Base-by-base conservation (phyloP, 805 yeast genomes). In the Candida dajiaensis region DNA sequence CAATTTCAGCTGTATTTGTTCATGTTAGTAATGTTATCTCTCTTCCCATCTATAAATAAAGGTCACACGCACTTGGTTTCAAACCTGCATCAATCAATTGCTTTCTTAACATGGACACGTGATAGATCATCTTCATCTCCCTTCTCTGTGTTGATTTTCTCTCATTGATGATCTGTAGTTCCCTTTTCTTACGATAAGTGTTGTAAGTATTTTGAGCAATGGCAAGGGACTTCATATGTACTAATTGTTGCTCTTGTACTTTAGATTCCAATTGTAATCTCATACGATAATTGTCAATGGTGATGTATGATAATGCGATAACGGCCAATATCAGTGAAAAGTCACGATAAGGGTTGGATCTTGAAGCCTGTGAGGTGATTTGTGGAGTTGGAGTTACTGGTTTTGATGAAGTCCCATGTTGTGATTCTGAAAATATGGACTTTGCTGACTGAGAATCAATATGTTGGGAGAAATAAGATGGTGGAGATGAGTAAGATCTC, bases 81-180 rank as follows among this genome's bases (percentile, higher is more conserved):
- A 73, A 46, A 0, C 85, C 85, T 4, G 62, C 56, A n/a, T 80
- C 84, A 3, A 63, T 54, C 45, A 84, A 64, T 57, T 84, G 89
- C 54, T 79, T 71, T 43, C 86, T 67, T 29, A 84, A 64, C 62
- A 84, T 61, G 2, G 86, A 88, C 37, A 84, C 72, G 57, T 84
- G 92, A 58, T 83, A 65, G 5, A 76, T 72, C 84, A 83, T 77
- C 63, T 78, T 80, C 68, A 69, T 74, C 58, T 69, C 83, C 50
- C 70, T 68, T 62, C 62, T 73, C 56, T 63, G 69, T n/a, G 66
- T 67, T 12, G 69, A 72, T 45, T 70, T 69, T 16, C 84, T 64
- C 50, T 78, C 83, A 50, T 76, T 73, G 25, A 78, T 55, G n/a
- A 74, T 64, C 51, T 75, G 77, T 12, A 74, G 52, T 43, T 78